Evolutionary conservation across 2,329 filamentous ascomycete species (phyloP).

Genomic region (Beauveria varroae): DNA sequence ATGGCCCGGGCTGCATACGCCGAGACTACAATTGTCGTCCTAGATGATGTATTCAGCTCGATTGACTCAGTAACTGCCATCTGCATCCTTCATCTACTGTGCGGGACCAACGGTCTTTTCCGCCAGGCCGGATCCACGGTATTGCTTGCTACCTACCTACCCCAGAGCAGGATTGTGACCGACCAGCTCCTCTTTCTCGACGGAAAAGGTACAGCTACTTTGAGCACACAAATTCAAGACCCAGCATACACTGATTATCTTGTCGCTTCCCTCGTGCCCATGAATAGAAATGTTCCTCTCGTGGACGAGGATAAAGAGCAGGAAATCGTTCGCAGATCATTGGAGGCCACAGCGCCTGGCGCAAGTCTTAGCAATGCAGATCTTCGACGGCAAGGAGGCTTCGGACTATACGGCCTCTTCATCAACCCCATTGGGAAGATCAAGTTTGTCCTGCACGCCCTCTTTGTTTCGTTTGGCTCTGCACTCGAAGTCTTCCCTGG

Average conservation of each 20-base stretch:
- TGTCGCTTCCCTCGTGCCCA: not conserved
- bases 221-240: not conserved
- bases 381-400: not conserved
- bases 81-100: not conserved
- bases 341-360: not conserved
- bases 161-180: not conserved
- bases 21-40: not conserved
- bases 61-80: not conserved
- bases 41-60: constrained; percentile 14
- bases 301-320: not conserved
- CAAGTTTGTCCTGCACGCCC: not conserved
- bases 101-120: not conserved
- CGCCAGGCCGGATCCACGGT: not conserved
- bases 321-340: not conserved
- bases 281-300: not conserved
- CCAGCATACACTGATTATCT: not conserved
- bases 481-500: not conserved
- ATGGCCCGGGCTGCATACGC: constrained; percentile 11
- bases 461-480: not conserved
- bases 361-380: not conserved
- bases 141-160: not conserved
- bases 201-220: not conserved
- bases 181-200: not conserved
- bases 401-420: not conserved
- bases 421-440: not conserved